These are phyloP conservation scores for Vigna radiata DNA, from an alignment of 306 rosid genomes.

Conservation along the genomic window DNA sequence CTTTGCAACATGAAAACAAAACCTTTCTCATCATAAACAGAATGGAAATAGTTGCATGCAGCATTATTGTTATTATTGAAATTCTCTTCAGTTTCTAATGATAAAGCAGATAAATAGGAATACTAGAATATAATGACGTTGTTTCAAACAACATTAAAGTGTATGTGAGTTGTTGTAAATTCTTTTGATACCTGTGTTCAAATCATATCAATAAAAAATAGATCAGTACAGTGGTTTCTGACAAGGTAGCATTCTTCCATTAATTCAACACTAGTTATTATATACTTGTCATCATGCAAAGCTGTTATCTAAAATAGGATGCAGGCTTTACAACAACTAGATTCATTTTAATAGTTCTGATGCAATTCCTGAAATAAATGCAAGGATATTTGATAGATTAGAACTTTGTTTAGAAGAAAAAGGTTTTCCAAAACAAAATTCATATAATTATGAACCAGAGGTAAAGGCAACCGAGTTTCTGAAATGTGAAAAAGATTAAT, in stretches of 20 bases:
- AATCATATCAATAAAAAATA: too few species aligned
- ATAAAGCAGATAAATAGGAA: background rate
- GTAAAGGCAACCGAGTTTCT: background rate
- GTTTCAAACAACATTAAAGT: too few species aligned
- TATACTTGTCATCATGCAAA: background rate
- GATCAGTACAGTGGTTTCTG: background rate
- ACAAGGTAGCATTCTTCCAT: constrained; percentile 9
- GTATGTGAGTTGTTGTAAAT: too few species aligned
- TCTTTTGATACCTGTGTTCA: too few species aligned
- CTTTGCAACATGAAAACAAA: background rate
- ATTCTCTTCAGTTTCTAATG: background rate
- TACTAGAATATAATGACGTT: background rate
- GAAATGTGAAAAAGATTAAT: background rate
- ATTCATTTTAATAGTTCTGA: too few species aligned
- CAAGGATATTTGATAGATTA: background rate
- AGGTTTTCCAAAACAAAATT: background rate
- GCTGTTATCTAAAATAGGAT: background rate
- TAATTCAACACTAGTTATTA: background rate
- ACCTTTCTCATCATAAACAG: background rate
- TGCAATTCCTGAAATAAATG: background rate
- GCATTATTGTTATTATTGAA: background rate
- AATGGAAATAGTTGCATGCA: constrained; percentile 1
- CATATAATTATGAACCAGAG: background rate
- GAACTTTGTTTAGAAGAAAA: background rate
- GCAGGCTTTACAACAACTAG: too few species aligned